Conservation (phyloP, 2,329 filamentous ascomycete genomes). For the Lasiodiplodia gonubiensis region DNA sequence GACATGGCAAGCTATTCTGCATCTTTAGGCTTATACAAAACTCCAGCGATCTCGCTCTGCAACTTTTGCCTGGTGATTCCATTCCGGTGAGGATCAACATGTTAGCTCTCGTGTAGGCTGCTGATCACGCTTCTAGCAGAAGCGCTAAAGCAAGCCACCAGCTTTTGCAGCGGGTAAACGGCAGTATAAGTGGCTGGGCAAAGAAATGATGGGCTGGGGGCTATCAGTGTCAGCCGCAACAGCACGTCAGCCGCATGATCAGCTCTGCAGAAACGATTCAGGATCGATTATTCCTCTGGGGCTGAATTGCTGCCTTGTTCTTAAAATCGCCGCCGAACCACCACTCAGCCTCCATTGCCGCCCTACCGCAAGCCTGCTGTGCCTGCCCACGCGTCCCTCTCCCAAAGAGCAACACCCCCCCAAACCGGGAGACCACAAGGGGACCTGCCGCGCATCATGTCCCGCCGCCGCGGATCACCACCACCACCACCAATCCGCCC, state of each 20-base stretch:
- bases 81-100: background rate
- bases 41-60: too few species aligned
- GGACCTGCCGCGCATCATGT: background rate
- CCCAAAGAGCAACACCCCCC: too few species aligned
- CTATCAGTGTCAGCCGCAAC: background rate
- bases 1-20: background rate
- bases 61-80: background rate
- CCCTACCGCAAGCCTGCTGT: too few species aligned
- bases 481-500: background rate
- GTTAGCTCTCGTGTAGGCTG: background rate
- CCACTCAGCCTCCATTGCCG: background rate
- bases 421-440: too few species aligned
- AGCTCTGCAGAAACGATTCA: too few species aligned
- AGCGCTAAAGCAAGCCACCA: constrained; percentile 20
- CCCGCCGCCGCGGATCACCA: background rate
- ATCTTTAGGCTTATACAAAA: too few species aligned
- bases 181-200: constrained; percentile 5
- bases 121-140: background rate
- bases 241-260: too few species aligned
- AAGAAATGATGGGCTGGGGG: background rate
- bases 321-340: too few species aligned
- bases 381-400: too few species aligned
- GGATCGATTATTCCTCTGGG: too few species aligned
- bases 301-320: too few species aligned
- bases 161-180: background rate